phyloP scores from a whole-genome alignment of 2,329 filamentous ascomycete genomes.

The Sporothrix variecibatus region DNA sequence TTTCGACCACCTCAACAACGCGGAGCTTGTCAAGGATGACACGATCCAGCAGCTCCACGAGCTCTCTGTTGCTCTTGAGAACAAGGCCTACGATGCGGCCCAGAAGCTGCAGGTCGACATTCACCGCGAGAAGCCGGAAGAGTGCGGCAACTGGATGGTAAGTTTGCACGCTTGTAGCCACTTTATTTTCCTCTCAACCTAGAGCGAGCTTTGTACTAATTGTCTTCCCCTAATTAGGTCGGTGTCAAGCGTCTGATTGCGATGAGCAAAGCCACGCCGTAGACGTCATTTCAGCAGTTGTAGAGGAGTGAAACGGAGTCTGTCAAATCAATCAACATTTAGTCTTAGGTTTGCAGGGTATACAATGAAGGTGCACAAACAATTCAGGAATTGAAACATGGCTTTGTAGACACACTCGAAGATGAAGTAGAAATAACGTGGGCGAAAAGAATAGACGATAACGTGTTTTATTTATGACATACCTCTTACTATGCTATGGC shows the following conservation, averaged over 20 bases:
- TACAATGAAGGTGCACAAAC: not conserved
- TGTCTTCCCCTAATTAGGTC: not conserved
- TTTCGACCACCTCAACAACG: conserved; percentile 98
- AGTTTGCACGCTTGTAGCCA: conserved; percentile 37
- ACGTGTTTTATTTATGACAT: not conserved
- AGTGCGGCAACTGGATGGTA: conserved; percentile 88
- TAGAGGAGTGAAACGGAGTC: not conserved
- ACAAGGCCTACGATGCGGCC: conserved; percentile 69
- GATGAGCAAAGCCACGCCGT: conserved; percentile 68
- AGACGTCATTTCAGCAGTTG: not conserved
- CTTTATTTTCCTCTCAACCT: not conserved
- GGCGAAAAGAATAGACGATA: not conserved
- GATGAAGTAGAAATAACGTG: not conserved
- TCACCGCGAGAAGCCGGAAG: conserved; percentile 73
- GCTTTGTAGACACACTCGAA: not conserved
- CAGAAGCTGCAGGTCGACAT: conserved; percentile 72
- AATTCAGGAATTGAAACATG: not conserved
- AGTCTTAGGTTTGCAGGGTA: not conserved
- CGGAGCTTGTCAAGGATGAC: conserved; percentile 80
- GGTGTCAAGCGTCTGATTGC: conserved; percentile 52
- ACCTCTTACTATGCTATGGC: too few species aligned
- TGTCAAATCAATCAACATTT: not conserved
- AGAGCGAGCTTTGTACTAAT: not conserved
- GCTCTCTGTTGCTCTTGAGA: conserved; percentile 66
- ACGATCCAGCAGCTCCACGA: conserved; percentile 69